Base-by-base conservation (phyloP, 768 basidiomycete genomes). In the Amanita fuliginea region DNA sequence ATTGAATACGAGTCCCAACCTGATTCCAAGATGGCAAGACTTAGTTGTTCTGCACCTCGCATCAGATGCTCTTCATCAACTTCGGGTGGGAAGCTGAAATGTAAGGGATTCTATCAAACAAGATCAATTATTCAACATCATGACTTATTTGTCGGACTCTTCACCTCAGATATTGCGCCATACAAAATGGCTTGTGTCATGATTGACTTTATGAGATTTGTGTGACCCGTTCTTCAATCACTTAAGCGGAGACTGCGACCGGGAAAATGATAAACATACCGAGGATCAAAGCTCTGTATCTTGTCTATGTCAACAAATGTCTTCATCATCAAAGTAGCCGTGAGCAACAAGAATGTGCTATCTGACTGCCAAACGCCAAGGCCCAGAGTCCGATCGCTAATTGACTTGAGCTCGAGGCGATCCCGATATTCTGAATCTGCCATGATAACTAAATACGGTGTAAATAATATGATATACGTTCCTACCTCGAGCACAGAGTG, bases 121-220 rank as follows among this genome's bases (percentile, higher is more conserved):
- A 30, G 16, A 28, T 13, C 16, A 8, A 28, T 14, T 18, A 45
- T 32, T 8, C 26, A 21, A 8, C 22, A 16, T 46, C 32, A 51
- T 32, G 49, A 46, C 3, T 14, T 6, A 11, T 21, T 18, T 26
- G 7, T 26, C 16, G 4, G 22, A 13, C 13, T 6, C 67, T 28
- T 32, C 60, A 83, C 83, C 59, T 81, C 74, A 19, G 80, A 70
- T 55, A 80, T 68, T 22, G 83, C 73, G 10, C 84, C 84, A 59
- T 88, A 89, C 30, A 89, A 59, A 54, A 90, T 87, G 9, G 86
- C 87, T 59, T 90, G 86, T 40, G 79, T 85, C 80, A 91, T 81
- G 21, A 79, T 85, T 7, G 83, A 81, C 62, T 83, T 83, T 60
- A 89, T 77, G 21, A 90, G 67, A 51, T 76, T 75, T 2, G 83